A percentile compares a stretch with the other conserved stretches of the same genome.
Conservation (phyloP, 768 basidiomycete species). For the Termitomyces sp. region DNA sequence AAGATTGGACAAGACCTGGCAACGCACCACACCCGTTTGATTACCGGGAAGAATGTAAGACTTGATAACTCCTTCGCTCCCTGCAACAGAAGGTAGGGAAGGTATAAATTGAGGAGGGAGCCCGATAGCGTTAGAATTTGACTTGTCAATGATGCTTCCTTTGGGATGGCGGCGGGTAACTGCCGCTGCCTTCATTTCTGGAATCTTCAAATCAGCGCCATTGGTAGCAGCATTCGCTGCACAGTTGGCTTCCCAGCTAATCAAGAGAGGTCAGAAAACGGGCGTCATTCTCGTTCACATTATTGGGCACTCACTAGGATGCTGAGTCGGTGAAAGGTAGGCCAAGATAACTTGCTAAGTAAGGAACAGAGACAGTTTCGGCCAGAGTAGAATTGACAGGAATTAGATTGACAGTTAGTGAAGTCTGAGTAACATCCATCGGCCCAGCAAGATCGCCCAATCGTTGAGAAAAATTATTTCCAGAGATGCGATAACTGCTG, state of each 20-base stretch:
- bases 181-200: not conserved
- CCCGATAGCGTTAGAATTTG: slow-evolving; percentile 32
- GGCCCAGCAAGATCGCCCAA: slow-evolving; percentile 54
- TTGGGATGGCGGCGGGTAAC: slow-evolving; percentile 18
- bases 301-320: slow-evolving; percentile 40
- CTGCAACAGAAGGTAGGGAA: slow-evolving; percentile 36
- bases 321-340: slow-evolving; percentile 41
- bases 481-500: slow-evolving; percentile 49
- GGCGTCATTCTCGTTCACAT: not conserved
- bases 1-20: not conserved
- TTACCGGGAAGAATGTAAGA: slow-evolving; percentile 51
- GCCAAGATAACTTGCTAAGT: slow-evolving; percentile 42
- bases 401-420: slow-evolving; percentile 43
- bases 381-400: slow-evolving; percentile 37
- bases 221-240: slow-evolving; percentile 45
- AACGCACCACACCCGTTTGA: slow-evolving; percentile 53
- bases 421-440: slow-evolving; percentile 38
- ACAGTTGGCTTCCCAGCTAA: slow-evolving; percentile 35
- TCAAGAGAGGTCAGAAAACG: slow-evolving; percentile 1
- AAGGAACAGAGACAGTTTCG: slow-evolving; percentile 50
- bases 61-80: slow-evolving; percentile 47
- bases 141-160: slow-evolving; percentile 38
- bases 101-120: slow-evolving; percentile 46
- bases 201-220: slow-evolving; percentile 37
- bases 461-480: slow-evolving; percentile 48